These are phyloP conservation scores for Acanthamoeba castellanii DNA, from an alignment of 208 protist species.

Conservation along the genomic window DNA sequence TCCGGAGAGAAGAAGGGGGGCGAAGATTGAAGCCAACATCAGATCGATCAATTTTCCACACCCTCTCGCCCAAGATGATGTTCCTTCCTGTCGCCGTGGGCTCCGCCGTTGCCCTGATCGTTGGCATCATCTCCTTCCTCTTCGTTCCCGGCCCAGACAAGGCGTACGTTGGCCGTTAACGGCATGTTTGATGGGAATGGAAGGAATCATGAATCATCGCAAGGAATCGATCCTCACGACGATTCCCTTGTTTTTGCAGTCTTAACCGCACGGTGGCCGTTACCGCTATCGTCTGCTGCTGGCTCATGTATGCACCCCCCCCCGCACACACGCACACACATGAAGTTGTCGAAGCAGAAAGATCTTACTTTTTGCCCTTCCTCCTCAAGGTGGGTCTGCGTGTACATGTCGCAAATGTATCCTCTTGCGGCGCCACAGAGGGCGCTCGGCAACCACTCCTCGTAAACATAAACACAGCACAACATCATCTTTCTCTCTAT, in stretches of 20 bases:
- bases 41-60: background rate
- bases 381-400: background rate
- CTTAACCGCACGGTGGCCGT: background rate
- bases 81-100: slow-evolving; percentile 39
- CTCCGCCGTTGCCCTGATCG: slow-evolving; percentile 1
- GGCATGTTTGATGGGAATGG: background rate
- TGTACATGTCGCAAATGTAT: slow-evolving; percentile 48
- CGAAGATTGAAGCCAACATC: background rate
- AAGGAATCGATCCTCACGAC: too few species aligned
- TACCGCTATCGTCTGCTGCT: background rate
- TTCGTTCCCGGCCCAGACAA: slow-evolving; percentile 32
- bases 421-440: slow-evolving; percentile 35
- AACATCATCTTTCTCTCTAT: background rate
- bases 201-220: background rate
- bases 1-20: background rate
- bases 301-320: slow-evolving; percentile 12
- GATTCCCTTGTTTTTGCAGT: background rate
- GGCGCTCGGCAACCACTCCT: background rate
- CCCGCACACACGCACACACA: too few species aligned
- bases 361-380: background rate
- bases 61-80: slow-evolving; percentile 1
- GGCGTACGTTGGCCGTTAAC: background rate
- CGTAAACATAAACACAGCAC: background rate
- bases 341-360: too few species aligned
- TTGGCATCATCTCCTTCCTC: background rate